Base-by-base conservation (phyloP, 2,329 filamentous ascomycete genomes). In the Cyphellophora attinorum region DNA sequence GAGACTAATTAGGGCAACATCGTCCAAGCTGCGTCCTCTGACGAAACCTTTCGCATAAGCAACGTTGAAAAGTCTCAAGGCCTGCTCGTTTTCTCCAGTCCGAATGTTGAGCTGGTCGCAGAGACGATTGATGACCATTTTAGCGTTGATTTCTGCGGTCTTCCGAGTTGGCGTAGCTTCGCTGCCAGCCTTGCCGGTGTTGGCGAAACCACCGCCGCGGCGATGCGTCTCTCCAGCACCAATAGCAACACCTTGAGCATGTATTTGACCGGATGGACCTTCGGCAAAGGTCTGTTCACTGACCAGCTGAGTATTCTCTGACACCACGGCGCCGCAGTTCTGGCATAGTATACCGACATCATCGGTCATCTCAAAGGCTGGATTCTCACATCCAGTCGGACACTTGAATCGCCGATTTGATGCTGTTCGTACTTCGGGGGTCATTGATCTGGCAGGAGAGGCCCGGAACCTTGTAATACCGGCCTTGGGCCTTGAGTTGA, bases 241-340 rank as follows among this genome's bases (percentile, higher is more conserved):
- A 41, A 98, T 77, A 53, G 81, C 93, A 43, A 80, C 88, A 56
- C 91, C 91, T 57, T 95, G 85, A 12, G 95, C 85, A 33, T 93
- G 74, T 34, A 89, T 88, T 31, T 84, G 85, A 51, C 91, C 91
- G 19, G 76, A 79, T 0, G 84, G 76, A 17, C 77, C 81, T 64
- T 98, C 89, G 45, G 86, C 86, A 53, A 96, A 98, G 14, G 80
- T 80, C 42, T 96, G 76, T 57, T 98, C 91, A 31, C 85, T 76
- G 39, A 95, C 88, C 43, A 96, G 94, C 52, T 93, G 86, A 54
- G 77, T 79, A n/a, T 46, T 41, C 53, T 93, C 82, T 48, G 83
- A 80, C 37, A 89, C 75, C 46, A 94, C 76, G 40, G 76, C 79
- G 70, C 86, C 89, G 58, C 91, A 96, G 30, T 76, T 81, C 41